A percentile compares a stretch with the other conserved stretches of the same genome.
These are phyloP conservation scores for Microbotryum saponariae DNA, from an alignment of 1,284 basidiomycete species.

Conservation along the genomic window DNA sequence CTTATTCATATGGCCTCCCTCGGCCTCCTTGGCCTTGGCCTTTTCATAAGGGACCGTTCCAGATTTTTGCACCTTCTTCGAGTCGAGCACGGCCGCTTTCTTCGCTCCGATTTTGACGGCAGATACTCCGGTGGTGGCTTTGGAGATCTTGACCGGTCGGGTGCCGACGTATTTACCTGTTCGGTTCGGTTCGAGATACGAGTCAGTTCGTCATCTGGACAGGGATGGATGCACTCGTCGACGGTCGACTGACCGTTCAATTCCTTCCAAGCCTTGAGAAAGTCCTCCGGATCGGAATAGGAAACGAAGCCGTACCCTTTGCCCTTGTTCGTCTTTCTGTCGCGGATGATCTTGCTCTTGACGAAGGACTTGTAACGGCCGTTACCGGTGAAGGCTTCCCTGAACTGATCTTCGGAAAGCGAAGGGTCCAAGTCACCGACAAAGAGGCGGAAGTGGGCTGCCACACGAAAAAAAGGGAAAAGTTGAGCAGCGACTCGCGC, in stretches of 20 bases:
- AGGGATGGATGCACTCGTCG: not conserved
- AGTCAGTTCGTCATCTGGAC: not conserved
- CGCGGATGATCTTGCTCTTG: slow-evolving; percentile 90
- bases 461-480: no score
- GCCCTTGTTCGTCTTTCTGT: slow-evolving; percentile 67
- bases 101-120: slow-evolving; percentile 88
- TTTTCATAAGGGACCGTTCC: slow-evolving; percentile 29
- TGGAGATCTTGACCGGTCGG: slow-evolving; percentile 82
- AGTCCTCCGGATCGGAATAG: slow-evolving; percentile 97
- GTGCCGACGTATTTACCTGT: slow-evolving; percentile 94
- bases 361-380: slow-evolving; percentile 78
- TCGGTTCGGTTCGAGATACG: not conserved
- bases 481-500: slow-evolving; percentile 7
- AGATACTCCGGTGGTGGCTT: slow-evolving; percentile 69
- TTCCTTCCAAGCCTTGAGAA: slow-evolving; percentile 97
- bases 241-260: slow-evolving; percentile 72
- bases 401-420: slow-evolving; percentile 93
- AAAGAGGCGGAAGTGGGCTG: slow-evolving; percentile 95
- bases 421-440: slow-evolving; percentile 98
- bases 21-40: slow-evolving; percentile 1
- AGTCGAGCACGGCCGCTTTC: slow-evolving; percentile 55
- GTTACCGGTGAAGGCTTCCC: slow-evolving; percentile 38
- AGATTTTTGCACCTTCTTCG: slow-evolving; percentile 31
- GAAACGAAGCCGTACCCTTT: slow-evolving; percentile 91
- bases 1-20: not conserved